Conservation (phyloP, 805 yeast species). For the Wickerhamiella sorbophila region DNA sequence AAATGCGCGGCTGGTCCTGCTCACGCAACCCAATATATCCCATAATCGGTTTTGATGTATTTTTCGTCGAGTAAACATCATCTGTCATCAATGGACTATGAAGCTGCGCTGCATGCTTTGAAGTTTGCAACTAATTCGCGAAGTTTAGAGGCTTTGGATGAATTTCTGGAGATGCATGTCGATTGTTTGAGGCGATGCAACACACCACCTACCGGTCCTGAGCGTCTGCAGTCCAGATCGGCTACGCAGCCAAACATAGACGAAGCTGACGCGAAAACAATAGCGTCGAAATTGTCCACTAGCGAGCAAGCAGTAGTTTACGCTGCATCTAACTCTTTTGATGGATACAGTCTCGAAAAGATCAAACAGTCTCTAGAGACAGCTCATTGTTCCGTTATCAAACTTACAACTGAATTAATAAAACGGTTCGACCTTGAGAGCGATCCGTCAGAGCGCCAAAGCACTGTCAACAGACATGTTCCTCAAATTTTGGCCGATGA, state of each 20-base stretch:
- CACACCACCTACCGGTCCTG: constrained; percentile 6
- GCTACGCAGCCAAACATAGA: no score
- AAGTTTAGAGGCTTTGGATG: constrained; percentile 9
- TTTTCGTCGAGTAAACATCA: not conserved
- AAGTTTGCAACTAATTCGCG: constrained; percentile 1
- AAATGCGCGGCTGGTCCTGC: no score
- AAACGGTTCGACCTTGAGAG: constrained; percentile 1
- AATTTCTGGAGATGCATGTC: constrained; percentile 9
- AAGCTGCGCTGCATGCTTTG: constrained; percentile 2
- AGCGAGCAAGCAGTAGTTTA: not conserved
- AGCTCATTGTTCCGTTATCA: not conserved
- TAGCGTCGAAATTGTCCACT: not conserved
- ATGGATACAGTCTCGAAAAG: not conserved
- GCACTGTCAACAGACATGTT: constrained; percentile 4
- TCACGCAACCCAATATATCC: no score
- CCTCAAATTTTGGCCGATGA: constrained; percentile 8
- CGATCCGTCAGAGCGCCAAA: not conserved
- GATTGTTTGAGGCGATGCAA: constrained; percentile 8
- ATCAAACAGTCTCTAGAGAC: not conserved
- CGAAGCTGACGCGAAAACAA: not conserved
- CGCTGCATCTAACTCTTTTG: not conserved
- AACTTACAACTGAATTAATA: constrained; percentile 3
- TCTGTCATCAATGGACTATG: constrained; percentile 2
- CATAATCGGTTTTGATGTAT: no score
- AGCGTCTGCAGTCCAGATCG: no score